Conservation (phyloP, 768 basidiomycete genomes). For the Suillus discolor region DNA sequence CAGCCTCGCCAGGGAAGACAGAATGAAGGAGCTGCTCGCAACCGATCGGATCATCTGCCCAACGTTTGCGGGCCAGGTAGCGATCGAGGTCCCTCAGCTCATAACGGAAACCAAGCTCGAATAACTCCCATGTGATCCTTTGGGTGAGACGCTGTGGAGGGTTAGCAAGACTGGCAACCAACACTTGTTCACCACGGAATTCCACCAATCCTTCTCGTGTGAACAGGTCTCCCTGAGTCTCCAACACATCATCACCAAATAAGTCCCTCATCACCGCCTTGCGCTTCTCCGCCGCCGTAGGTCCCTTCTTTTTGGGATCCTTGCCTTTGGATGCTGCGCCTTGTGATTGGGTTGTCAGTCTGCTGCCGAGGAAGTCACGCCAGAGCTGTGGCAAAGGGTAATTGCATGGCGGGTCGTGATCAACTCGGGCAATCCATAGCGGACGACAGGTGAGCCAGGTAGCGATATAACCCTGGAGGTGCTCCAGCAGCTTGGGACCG, state of each 20-base stretch:
- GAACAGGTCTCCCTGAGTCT: neutral
- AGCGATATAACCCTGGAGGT: neutral
- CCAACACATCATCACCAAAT: neutral
- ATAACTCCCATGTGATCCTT: slow-evolving; percentile 17
- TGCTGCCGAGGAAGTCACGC: neutral
- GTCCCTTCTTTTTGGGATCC: neutral
- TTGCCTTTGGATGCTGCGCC: neutral
- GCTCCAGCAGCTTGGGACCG: neutral
- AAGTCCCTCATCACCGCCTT: neutral
- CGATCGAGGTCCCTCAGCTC: slow-evolving; percentile 20
- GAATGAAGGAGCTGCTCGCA: neutral
- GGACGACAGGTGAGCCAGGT: neutral
- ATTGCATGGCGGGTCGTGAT: neutral
- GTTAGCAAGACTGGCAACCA: neutral
- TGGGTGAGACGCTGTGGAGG: neutral
- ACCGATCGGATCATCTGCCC: neutral
- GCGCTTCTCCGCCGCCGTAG: neutral
- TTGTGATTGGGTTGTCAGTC: neutral
- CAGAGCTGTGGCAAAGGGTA: slow-evolving; percentile 3
- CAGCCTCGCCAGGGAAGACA: neutral
- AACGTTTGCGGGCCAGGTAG: neutral
- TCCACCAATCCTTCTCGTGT: neutral
- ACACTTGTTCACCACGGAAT: neutral
- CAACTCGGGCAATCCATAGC: neutral
- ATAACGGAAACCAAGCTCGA: slow-evolving; percentile 18